phyloP scores from a whole-genome alignment of 192 early-diverging fungal species.

The Backusella circina region DNA sequence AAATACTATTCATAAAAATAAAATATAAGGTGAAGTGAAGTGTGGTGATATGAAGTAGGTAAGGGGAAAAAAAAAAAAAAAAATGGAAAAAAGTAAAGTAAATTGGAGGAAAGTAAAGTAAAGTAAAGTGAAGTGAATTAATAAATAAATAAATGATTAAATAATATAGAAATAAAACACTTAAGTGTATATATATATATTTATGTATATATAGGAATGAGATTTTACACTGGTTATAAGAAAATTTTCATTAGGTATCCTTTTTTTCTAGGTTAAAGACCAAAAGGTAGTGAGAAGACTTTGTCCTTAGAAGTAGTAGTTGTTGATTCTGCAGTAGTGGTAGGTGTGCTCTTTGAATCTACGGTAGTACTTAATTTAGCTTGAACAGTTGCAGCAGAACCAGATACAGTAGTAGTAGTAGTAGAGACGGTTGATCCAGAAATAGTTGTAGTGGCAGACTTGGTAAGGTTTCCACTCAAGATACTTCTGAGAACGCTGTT shows the following conservation, averaged over 20 bases:
- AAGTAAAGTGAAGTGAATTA: not conserved
- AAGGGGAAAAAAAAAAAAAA: not conserved
- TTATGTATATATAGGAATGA: not conserved
- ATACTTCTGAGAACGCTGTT: not conserved
- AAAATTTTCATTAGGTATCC: not conserved
- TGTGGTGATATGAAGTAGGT: not conserved
- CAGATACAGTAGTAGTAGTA: not conserved
- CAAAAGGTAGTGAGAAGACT: not conserved
- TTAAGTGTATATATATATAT: not conserved
- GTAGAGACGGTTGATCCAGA: not conserved
- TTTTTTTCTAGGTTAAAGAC: not conserved
- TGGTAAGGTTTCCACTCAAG: not conserved
- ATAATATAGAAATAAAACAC: not conserved
- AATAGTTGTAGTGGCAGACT: not conserved
- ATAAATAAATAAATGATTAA: not conserved
- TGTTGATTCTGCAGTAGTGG: not conserved
- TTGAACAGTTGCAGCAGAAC: not conserved
- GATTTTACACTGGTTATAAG: not conserved
- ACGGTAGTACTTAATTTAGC: not conserved
- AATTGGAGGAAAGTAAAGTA: not conserved
- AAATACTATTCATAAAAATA: constrained; percentile 1
- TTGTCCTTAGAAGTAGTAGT: not conserved
- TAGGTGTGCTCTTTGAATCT: not conserved
- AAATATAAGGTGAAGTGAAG: not conserved
- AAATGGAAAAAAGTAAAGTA: not conserved